A percentile compares a stretch with the other conserved stretches of the same genome.
phyloP scores from a whole-genome alignment of 2,329 filamentous ascomycete species.

The Bipolaris oryzae region DNA sequence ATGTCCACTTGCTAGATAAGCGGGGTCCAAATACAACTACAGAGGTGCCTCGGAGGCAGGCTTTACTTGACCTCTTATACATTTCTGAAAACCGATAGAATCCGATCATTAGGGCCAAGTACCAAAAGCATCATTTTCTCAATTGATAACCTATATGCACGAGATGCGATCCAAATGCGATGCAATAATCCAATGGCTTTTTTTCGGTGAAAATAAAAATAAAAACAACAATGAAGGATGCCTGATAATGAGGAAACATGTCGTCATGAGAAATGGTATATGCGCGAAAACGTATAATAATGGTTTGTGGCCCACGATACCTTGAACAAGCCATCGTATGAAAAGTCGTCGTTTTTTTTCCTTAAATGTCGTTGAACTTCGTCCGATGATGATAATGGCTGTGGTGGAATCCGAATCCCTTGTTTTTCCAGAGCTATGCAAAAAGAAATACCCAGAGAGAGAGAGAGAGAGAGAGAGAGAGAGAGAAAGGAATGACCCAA shows the following conservation, averaged over 20 bases:
- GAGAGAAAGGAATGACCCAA: not conserved
- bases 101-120: not conserved
- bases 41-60: not conserved
- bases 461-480: not conserved
- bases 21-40: not conserved
- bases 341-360: not conserved
- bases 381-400: not conserved
- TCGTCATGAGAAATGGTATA: not conserved
- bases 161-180: not conserved
- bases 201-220: not conserved
- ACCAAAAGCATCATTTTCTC: not conserved
- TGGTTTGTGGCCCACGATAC: not conserved
- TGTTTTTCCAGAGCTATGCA: conserved; percentile 9
- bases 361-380: conserved; percentile 1
- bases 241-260: not conserved
- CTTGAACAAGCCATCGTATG: not conserved
- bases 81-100: not conserved
- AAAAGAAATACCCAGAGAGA: not conserved
- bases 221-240: not conserved
- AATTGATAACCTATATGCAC: not conserved
- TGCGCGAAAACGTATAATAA: not conserved
- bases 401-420: not conserved
- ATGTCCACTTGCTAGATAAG: not conserved
- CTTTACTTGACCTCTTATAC: not conserved
- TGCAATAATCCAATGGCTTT: not conserved